A percentile compares a stretch with the other conserved stretches of the same genome.
Evolutionary conservation across 305 asterid species (phyloP).

Genomic region (Solanum chacoense): DNA sequence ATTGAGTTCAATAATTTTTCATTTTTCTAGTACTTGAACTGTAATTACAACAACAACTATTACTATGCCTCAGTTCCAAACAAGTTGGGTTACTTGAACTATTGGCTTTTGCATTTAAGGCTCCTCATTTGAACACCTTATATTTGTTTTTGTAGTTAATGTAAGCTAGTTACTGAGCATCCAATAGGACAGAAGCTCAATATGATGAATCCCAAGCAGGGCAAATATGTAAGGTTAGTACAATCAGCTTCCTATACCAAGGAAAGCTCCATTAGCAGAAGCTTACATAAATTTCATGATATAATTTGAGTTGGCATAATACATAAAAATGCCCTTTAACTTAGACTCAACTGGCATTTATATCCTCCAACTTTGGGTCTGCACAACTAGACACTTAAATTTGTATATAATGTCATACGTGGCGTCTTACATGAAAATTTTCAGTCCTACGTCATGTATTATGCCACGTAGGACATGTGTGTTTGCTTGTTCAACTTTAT

Average conservation of each 20-base stretch:
- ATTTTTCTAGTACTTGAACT: not conserved
- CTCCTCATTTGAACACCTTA: not conserved
- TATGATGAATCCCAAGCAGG: constrained; percentile 27
- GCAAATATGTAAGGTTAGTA: constrained; percentile 43
- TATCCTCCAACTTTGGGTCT: not conserved
- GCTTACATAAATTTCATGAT: not conserved
- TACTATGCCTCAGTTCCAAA: not conserved
- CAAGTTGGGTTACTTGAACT: not conserved
- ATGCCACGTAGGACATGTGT: too few relatives aligned
- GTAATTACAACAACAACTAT: not conserved
- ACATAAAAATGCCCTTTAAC: too few relatives aligned
- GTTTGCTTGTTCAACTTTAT: too few relatives aligned
- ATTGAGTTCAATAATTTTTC: not conserved
- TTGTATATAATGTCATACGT: too few relatives aligned
- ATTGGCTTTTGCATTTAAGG: not conserved
- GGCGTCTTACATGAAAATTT: too few relatives aligned
- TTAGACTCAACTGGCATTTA: not conserved
- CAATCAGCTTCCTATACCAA: not conserved
- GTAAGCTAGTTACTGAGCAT: not conserved
- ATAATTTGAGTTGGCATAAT: not conserved
- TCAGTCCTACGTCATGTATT: too few relatives aligned
- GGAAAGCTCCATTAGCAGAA: not conserved
- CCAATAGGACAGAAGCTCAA: not conserved
- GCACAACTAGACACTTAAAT: not conserved
- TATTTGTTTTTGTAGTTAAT: not conserved